Evolutionary conservation across 108 stramenopile species (phyloP).

Genomic region (Pseudonitzschia multiseries): DNA sequence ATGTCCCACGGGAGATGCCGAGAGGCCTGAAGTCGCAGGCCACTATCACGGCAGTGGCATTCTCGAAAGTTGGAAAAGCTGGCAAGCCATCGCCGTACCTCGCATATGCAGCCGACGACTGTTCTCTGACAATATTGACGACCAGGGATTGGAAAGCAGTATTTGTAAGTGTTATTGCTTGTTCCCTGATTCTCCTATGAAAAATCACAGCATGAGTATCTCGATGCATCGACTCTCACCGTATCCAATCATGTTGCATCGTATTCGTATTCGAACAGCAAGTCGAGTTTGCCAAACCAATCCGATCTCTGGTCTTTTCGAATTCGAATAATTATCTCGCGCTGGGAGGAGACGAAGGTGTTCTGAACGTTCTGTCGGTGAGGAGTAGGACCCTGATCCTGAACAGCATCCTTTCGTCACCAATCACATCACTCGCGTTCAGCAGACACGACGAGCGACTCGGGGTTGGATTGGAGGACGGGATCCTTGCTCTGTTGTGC

Average conservation of each 20-base stretch:
- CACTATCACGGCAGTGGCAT: constrained; percentile 31
- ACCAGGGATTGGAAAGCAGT: constrained; percentile 42
- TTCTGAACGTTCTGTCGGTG: constrained; percentile 36
- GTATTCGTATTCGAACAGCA: constrained; percentile 14
- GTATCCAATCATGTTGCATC: background rate
- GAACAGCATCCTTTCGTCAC: constrained; percentile 29
- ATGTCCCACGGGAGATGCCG: background rate
- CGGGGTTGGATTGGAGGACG: constrained; percentile 34
- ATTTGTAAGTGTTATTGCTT: constrained; percentile 20
- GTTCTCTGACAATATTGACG: constrained; percentile 31
- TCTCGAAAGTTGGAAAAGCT: constrained; percentile 32
- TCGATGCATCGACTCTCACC: background rate
- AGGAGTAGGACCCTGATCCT: constrained; percentile 37
- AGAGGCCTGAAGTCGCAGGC: constrained; percentile 18
- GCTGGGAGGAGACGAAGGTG: constrained; percentile 37
- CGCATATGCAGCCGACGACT: constrained; percentile 39
- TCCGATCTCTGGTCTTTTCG: constrained; percentile 39
- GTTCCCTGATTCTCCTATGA: background rate
- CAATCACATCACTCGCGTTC: constrained; percentile 36
- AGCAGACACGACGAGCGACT: constrained; percentile 42
- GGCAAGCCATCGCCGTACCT: constrained; percentile 29
- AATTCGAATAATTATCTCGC: constrained; percentile 44
- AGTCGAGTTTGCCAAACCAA: constrained; percentile 44
- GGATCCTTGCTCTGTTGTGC: constrained; percentile 28
- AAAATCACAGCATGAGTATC: too few relatives aligned